phyloP scores from a whole-genome alignment of 306 rosid species.

The Fragaria nilgerrensis region DNA sequence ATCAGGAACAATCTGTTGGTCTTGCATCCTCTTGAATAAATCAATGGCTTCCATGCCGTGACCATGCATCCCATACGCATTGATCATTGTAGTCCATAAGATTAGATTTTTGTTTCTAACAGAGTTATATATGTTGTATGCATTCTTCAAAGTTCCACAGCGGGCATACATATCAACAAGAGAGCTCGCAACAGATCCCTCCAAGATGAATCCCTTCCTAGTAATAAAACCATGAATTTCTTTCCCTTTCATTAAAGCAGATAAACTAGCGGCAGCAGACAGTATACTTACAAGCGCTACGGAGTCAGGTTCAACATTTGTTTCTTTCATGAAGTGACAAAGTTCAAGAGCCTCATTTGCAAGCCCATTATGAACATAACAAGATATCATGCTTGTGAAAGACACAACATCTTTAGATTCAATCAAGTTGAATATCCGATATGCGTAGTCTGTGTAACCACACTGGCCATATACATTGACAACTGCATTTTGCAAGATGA shows the following conservation, averaged over 20 bases:
- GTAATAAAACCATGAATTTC: constrained; percentile 67
- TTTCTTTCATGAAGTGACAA: constrained; percentile 39
- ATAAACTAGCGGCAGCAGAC: constrained; percentile 58
- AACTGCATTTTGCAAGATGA: constrained; percentile 52
- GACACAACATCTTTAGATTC: constrained; percentile 62
- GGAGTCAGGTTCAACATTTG: constrained; percentile 50
- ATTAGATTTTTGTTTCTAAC: constrained; percentile 37
- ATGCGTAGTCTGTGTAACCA: constrained; percentile 43
- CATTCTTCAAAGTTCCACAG: constrained; percentile 53
- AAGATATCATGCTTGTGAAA: constrained; percentile 77
- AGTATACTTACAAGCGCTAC: constrained; percentile 54
- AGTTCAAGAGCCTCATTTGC: constrained; percentile 62
- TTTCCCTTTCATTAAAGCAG: constrained; percentile 68
- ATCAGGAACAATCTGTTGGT: constrained; percentile 53
- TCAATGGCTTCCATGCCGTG: constrained; percentile 55
- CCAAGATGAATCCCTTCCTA: constrained; percentile 55
- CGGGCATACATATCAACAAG: constrained; percentile 70
- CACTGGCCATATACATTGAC: constrained; percentile 58
- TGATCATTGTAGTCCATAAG: constrained; percentile 73
- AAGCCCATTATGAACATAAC: constrained; percentile 49
- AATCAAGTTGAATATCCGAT: constrained; percentile 42
- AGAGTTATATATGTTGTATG: constrained; percentile 43
- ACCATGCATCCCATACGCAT: constrained; percentile 78
- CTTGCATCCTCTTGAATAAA: constrained; percentile 49
- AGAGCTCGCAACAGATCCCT: constrained; percentile 51